Evolutionary conservation across 257 asterid genomes (phyloP).

Genomic region (Solanum bulbocastanum): DNA sequence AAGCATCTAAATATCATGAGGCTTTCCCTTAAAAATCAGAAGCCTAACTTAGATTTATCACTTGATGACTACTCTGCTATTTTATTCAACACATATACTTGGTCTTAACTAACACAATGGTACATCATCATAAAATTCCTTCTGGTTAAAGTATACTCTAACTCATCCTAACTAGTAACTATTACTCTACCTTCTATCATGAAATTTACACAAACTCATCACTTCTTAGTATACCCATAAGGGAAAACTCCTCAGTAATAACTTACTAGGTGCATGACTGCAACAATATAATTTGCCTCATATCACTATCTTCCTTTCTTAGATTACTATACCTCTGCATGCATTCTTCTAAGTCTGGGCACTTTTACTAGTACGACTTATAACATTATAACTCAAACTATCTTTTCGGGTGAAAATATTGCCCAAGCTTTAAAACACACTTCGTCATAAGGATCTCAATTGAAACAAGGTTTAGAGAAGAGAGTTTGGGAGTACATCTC

Average conservation of each 20-base stretch:
- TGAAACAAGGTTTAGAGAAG: neutral
- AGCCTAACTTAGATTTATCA: neutral
- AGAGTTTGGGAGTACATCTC: neutral
- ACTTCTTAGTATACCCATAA: neutral
- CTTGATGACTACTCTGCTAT: neutral
- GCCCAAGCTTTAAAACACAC: neutral
- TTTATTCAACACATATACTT: too few relatives aligned
- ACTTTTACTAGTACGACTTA: too few relatives aligned
- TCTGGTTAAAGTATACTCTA: neutral
- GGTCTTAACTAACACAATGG: neutral
- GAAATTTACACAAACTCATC: too few relatives aligned
- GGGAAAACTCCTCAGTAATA: neutral
- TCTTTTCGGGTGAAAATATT: neutral
- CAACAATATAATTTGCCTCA: neutral
- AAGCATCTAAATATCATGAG: neutral
- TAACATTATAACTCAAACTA: neutral
- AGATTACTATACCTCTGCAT: too few relatives aligned
- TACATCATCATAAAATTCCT: neutral
- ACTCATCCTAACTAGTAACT: neutral
- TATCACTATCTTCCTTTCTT: neutral
- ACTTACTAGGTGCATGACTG: neutral
- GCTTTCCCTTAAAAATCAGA: too few relatives aligned
- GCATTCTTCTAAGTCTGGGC: neutral
- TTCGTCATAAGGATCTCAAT: neutral
- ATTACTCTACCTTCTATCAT: neutral